Percentiles rank a stretch among this genome's conserved stretches.
These are phyloP conservation scores for Penicillium sp. DNA, from an alignment of 2,329 filamentous ascomycete genomes.

Conservation along the genomic window DNA sequence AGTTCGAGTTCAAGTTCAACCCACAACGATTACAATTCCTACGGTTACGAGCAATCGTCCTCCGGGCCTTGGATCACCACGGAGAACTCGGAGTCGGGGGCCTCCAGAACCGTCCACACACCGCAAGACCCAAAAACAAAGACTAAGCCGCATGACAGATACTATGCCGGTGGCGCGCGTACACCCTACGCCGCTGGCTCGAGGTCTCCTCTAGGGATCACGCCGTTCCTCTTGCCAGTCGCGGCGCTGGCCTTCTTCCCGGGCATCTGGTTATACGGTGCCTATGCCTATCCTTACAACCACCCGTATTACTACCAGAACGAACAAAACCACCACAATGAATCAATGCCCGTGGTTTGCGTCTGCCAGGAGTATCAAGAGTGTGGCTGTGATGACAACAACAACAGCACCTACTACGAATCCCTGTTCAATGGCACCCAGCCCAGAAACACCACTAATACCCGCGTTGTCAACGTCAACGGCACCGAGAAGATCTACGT, in stretches of 20 bases:
- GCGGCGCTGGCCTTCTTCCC: slow-evolving; percentile 51
- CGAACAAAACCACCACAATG: slow-evolving; percentile 46
- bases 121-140: neutral
- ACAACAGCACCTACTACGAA: slow-evolving; percentile 44
- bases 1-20: too few species aligned
- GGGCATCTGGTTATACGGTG: slow-evolving; percentile 55
- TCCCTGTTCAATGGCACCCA: slow-evolving; percentile 43
- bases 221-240: slow-evolving; percentile 49
- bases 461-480: slow-evolving; percentile 42
- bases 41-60: neutral
- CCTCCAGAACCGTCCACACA: neutral
- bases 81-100: neutral
- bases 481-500: slow-evolving; percentile 47
- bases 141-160: slow-evolving; percentile 47
- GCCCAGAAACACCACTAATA: slow-evolving; percentile 39
- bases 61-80: slow-evolving; percentile 40
- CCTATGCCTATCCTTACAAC: slow-evolving; percentile 55
- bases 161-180: slow-evolving; percentile 56
- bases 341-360: slow-evolving; percentile 55
- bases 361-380: slow-evolving; percentile 54
- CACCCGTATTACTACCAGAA: slow-evolving; percentile 50
- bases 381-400: slow-evolving; percentile 58
- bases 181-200: slow-evolving; percentile 51
- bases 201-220: slow-evolving; percentile 49
- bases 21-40: neutral